Base-by-base conservation (phyloP, 805 yeast species). In the Deakozyma indianensis region DNA sequence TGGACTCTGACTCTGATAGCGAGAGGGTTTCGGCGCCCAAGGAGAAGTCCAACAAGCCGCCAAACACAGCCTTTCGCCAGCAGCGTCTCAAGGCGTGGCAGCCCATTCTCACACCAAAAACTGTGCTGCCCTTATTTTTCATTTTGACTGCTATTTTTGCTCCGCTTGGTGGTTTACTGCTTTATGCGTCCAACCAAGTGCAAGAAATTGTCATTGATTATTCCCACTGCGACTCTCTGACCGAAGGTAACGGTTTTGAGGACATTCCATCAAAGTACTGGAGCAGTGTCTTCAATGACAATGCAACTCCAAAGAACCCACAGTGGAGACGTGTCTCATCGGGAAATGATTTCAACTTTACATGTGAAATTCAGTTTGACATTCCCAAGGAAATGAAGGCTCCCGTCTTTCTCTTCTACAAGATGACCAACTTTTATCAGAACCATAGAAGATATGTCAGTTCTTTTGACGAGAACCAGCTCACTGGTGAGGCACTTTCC, bases 391-490 rank as follows among this genome's bases (percentile, higher is more conserved):
- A 78, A 46, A 70, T 92, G 60, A 70, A 76, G 38, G 74, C 80
- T 2, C 85, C 94, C 2, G 58, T 87, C 5, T 87, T 71, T 59
- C 57, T 86, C 51, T 92, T 85, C 65, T 92, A 92, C 66, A 78
- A 79, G 53, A 68, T 92, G 56, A 87, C 96, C 28, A 86, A 86
- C 60, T 92, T 90, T 62, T 87, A 72, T 62, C 97, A 92, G 62
- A 92, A 92, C 61, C 98, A 92, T 65, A 76, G 98, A 49, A 84
- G 92, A 50, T 92, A 86, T 59, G 97, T 90, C 27, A 78, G 77
- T 49, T 82, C 94, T 7, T 83, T 73, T 61, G 94, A 87, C 60
- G 74, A 81, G 61, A 69, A 72, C 35, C 98, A 92, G 63, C 59
- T 92, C 43, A 75, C 77, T 49, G 98, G 98, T 1, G 62, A 74